Evolutionary conservation across 2,329 filamentous ascomycete genomes (phyloP).

Genomic region (Pezicula carpinea): DNA sequence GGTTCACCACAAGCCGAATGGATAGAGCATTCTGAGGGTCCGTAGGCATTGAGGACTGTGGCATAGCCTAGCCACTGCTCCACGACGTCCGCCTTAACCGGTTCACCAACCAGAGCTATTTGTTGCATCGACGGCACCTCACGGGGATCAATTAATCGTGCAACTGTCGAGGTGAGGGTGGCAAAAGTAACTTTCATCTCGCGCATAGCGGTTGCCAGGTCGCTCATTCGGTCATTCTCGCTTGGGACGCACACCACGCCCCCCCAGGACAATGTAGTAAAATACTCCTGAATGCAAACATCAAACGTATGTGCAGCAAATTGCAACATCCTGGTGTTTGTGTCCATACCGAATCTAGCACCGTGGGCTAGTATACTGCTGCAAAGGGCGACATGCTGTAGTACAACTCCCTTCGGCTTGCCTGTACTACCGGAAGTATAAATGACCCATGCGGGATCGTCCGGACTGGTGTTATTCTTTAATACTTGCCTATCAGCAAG

Average conservation of each 20-base stretch:
- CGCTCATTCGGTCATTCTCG: conserved; percentile 1
- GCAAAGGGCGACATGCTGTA: conserved; percentile 1
- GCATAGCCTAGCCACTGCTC: conserved; percentile 1
- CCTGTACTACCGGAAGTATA: conserved; percentile 2
- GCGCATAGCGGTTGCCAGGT: conserved; percentile 1
- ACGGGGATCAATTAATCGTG: not conserved
- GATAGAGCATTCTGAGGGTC: conserved; percentile 2
- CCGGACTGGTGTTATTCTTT: not conserved
- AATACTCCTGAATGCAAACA: conserved; percentile 1
- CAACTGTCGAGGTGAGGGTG: conserved; percentile 1
- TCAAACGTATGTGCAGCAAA: conserved; percentile 2
- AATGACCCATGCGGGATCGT: not conserved
- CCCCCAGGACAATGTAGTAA: conserved; percentile 1
- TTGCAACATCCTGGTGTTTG: conserved; percentile 2
- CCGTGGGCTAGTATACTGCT: conserved; percentile 3
- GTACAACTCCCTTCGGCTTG: conserved; percentile 1
- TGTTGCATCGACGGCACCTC: conserved; percentile 1
- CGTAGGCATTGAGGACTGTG: conserved; percentile 3
- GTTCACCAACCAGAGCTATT: conserved; percentile 1
- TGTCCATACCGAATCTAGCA: conserved; percentile 1
- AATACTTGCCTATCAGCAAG: conserved; percentile 1
- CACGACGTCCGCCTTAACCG: not conserved
- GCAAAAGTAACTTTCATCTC: conserved; percentile 1
- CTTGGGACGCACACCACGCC: not conserved
- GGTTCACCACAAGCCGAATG: conserved; percentile 1